phyloP scores from a whole-genome alignment of 129 eudicot species.

The Artemisia tridentata region DNA sequence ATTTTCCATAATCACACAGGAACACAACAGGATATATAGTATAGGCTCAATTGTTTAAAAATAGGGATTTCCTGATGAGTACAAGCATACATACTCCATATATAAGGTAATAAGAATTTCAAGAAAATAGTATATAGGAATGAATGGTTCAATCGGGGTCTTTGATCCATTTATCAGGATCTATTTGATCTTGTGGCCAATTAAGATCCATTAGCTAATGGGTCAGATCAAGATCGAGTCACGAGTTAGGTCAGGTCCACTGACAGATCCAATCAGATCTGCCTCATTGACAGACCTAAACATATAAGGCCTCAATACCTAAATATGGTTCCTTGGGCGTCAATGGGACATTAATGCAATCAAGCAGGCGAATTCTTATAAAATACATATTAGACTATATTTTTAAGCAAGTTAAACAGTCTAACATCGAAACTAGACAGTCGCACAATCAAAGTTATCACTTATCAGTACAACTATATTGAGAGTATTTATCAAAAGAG shows the following conservation, averaged over 20 bases:
- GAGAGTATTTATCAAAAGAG: constrained; percentile 4
- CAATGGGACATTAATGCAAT: not conserved
- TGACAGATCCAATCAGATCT: too few relatives aligned
- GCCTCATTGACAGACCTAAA: not conserved
- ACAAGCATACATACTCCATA: not conserved
- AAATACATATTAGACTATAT: not conserved
- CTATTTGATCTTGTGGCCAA: too few relatives aligned
- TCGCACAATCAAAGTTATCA: not conserved
- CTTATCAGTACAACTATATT: not conserved
- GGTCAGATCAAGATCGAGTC: too few relatives aligned
- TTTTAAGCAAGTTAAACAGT: not conserved
- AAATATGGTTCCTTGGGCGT: not conserved
- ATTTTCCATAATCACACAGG: not conserved
- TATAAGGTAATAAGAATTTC: too few relatives aligned
- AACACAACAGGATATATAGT: not conserved
- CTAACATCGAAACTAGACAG: not conserved
- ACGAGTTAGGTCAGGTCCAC: too few relatives aligned
- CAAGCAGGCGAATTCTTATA: not conserved
- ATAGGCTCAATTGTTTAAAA: not conserved
- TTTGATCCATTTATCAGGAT: too few relatives aligned
- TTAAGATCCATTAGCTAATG: too few relatives aligned
- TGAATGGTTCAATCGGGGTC: too few relatives aligned
- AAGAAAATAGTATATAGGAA: too few relatives aligned
- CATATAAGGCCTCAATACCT: not conserved
- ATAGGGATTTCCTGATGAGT: not conserved